Conservation (phyloP, 345 rosid species). For the Euphorbia pulcherrima region DNA sequence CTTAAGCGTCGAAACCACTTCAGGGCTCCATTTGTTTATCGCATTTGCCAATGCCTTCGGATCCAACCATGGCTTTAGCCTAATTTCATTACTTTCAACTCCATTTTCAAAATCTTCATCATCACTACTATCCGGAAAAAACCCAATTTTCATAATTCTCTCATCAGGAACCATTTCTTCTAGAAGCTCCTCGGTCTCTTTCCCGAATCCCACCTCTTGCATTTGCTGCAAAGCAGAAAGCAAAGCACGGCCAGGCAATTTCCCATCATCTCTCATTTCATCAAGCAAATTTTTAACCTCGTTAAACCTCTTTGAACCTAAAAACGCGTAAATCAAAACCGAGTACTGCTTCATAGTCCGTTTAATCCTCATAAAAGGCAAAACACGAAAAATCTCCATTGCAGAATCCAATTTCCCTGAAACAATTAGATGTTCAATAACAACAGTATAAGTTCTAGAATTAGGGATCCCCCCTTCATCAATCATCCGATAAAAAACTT, state of each 20-base stretch:
- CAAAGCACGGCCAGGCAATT: conserved; percentile 56
- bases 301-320: conserved; percentile 40
- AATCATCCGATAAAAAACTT: conserved; percentile 47
- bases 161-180: conserved; percentile 61
- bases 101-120: conserved; percentile 21
- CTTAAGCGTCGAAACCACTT: conserved; percentile 51
- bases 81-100: conserved; percentile 25
- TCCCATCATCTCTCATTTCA: conserved; percentile 70
- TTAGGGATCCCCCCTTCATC: conserved; percentile 72
- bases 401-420: conserved; percentile 61
- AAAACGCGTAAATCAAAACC: conserved; percentile 52
- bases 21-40: conserved; percentile 59
- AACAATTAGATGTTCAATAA: conserved; percentile 66
- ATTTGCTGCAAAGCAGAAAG: conserved; percentile 45
- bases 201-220: conserved; percentile 56
- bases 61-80: conserved; percentile 79
- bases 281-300: conserved; percentile 51
- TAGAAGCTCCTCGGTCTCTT: conserved; percentile 51
- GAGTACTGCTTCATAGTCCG: conserved; percentile 64
- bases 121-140: conserved; percentile 31
- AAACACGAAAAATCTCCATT: conserved; percentile 44
- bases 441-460: conserved; percentile 73
- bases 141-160: conserved; percentile 49
- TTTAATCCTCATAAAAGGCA: conserved; percentile 79
- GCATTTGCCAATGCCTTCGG: conserved; percentile 83